Conservation (phyloP, 2,329 filamentous ascomycete species). For the Cladophialophora chaetospira region DNA sequence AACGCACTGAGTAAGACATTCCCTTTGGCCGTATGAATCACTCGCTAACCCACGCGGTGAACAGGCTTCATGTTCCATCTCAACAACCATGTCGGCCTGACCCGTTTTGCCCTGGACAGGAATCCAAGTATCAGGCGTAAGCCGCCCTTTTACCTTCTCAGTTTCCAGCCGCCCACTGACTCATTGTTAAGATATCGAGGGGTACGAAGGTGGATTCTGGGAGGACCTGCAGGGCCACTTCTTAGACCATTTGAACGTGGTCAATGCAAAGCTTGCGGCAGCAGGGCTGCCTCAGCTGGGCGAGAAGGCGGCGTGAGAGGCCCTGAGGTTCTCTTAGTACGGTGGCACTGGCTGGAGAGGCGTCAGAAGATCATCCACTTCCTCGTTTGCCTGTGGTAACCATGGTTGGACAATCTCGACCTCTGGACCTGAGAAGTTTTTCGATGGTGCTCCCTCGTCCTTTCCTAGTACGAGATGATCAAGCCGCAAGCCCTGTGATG, state of each 20-base stretch:
- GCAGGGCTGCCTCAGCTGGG: conserved; percentile 16
- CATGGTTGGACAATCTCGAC: no score
- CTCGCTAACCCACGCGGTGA: not conserved
- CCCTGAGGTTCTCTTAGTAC: not conserved
- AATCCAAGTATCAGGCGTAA: conserved; percentile 7
- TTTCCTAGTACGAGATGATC: no score
- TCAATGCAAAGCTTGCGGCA: conserved; percentile 24
- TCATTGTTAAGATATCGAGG: conserved; percentile 2
- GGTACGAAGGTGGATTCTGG: conserved; percentile 21
- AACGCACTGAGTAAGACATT: not conserved
- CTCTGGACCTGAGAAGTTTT: no score
- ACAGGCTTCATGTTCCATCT: conserved; percentile 17
- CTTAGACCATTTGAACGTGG: conserved; percentile 29
- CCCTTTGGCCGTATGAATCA: not conserved
- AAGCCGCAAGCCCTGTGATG: no score
- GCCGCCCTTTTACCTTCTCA: not conserved
- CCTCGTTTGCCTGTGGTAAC: not conserved
- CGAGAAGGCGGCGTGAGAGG: not conserved
- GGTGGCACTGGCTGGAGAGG: not conserved
- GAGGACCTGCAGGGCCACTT: conserved; percentile 29
- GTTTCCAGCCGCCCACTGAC: not conserved
- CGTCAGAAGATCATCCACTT: no score
- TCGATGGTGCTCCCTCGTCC: no score
- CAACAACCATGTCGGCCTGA: conserved; percentile 8
- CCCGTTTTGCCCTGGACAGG: conserved; percentile 6